Base-by-base conservation (phyloP, 306 rosid species). In the Gastrolobium villosum region DNA sequence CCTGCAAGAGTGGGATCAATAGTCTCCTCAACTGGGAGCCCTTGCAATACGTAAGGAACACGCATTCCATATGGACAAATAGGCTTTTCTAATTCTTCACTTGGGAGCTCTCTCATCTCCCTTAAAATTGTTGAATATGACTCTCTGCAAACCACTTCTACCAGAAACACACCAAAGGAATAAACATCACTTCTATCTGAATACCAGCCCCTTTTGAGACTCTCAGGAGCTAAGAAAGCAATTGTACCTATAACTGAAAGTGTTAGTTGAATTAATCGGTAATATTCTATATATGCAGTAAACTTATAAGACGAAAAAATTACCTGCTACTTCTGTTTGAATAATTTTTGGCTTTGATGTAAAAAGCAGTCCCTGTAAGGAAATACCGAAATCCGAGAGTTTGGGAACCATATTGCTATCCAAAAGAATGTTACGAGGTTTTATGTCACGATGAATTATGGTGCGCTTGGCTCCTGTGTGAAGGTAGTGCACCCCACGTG, bases 401-500 rank as follows among this genome's bases (percentile, higher is more conserved):
- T 67, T 81, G 1, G 80, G 80, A 2, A 40, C 40, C 56, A 66
- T 28, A 0, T 28, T 15, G 5, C 10, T 3, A 39, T 66, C 84
- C 67, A 49, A 11, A 7, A 78, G 60, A 40, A 78, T 57, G 15
- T 5, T 28, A 0, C 0, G 1, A 1, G 6, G 2, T 1, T 35
- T 57, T 1, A 31, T 10, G 36, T 56, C 2, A 3, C 76, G 30
- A 11, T 48, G 60, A 39, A 77, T 5, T 46, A 78, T 13, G 15
- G 76, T 0, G 34, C 49, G 62, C 35, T 83, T 83, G n/a, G 65
- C 37, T 32, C 83, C 80, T 0, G 66, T 0, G n/a, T 83, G 86
- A 72, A 83, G 76, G 45, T 65, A 78, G 32, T 78, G 86, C 4
- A 72, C 13, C 30, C 50, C 81, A n/a, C 46, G 15, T 0, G 80